phyloP scores from a whole-genome alignment of 1,284 basidiomycete genomes.

The Cutaneotrichosporon mucoides region DNA sequence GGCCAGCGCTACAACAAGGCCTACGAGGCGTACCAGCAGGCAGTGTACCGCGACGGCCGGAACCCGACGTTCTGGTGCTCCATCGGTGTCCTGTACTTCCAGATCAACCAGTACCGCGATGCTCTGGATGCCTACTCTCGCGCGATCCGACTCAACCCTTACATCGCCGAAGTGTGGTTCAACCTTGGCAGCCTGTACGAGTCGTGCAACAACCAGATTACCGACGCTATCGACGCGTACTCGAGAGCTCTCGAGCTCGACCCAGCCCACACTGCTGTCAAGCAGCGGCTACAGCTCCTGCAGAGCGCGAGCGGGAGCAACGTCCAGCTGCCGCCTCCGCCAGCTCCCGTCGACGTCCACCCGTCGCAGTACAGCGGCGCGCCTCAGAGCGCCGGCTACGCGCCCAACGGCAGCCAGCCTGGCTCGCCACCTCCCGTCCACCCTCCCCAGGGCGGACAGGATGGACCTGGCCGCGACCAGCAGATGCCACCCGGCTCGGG shows the following conservation, averaged over 20 bases:
- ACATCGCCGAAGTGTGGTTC: slow-evolving; percentile 99
- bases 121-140: slow-evolving; percentile 97
- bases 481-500: slow-evolving; percentile 15
- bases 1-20: slow-evolving; percentile 99
- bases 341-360: slow-evolving; percentile 89
- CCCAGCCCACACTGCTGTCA: slow-evolving; percentile 71
- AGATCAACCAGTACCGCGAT: slow-evolving; percentile 98
- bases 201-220: slow-evolving; percentile 98
- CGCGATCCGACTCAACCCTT: slow-evolving; percentile 96
- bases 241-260: slow-evolving; percentile 87
- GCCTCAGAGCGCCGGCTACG: slow-evolving; percentile 22
- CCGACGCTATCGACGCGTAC: slow-evolving; percentile 97
- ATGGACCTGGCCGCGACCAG: slow-evolving; percentile 12
- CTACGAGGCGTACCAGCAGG: slow-evolving; percentile 99
- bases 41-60: slow-evolving; percentile 95
- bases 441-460: background rate
- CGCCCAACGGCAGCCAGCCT: slow-evolving; percentile 21
- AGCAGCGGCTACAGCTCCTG: slow-evolving; percentile 69
- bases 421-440: slow-evolving; percentile 28
- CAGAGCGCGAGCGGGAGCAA: slow-evolving; percentile 77
- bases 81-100: slow-evolving; percentile 98
- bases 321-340: slow-evolving; percentile 69
- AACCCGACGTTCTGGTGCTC: slow-evolving; percentile 99
- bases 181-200: slow-evolving; percentile 96
- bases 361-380: slow-evolving; percentile 79